Evolutionary conservation across 176 grass and related monocot genomes (phyloP), one percentile per base, ranked within the genome.

Genomic region (Bothriochloa decipiens): DNA sequence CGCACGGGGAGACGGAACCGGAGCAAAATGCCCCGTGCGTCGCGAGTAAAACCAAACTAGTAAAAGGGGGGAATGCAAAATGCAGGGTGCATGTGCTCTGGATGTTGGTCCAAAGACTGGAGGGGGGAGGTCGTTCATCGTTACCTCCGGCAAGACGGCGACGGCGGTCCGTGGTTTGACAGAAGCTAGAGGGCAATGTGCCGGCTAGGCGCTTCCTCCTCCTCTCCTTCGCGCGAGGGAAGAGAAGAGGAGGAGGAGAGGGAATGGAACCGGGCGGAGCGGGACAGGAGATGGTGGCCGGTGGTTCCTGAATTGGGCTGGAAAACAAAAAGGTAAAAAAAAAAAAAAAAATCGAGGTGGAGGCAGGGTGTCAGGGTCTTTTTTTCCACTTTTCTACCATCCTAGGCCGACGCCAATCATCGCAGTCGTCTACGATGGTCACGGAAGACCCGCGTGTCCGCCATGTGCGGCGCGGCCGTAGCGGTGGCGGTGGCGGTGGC

Each of bases 141-240:
- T 78, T 87, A 81, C 85, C 85, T 87, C 61, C 45, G 45, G 33
- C 32, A 76, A 46, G 72, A 52, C 74, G 66, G 14, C 58, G 20
- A 28, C 28, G 15, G 9, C 2, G 25, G 25, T 14, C 4, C 50
- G 27, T 20, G 18, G 39, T 18, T 36, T 11, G 18, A 13, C 10
- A 40, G 28, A 5, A 22, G 2, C 7, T 27, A 62, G 22, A 61
- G 1, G 28, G 55, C 15, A 40, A 72, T 55, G 42, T 11, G 55
- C 3, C 68, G 43, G 60, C 17, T 77, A 23, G 8, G 5, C 0
- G 67, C 37, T 61, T 36, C 75, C 81, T 65, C 81, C 87, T 73
- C 76, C 87, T 50, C 78, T 87, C 39, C 72, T 87, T 53, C 18
- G 61, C 36, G 71, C 18, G 70, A 75, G 26, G 85, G 9, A 74